Evolutionary conservation across 1,284 basidiomycete species (phyloP).

Genomic region (Fomitiporia mediterranea): DNA sequence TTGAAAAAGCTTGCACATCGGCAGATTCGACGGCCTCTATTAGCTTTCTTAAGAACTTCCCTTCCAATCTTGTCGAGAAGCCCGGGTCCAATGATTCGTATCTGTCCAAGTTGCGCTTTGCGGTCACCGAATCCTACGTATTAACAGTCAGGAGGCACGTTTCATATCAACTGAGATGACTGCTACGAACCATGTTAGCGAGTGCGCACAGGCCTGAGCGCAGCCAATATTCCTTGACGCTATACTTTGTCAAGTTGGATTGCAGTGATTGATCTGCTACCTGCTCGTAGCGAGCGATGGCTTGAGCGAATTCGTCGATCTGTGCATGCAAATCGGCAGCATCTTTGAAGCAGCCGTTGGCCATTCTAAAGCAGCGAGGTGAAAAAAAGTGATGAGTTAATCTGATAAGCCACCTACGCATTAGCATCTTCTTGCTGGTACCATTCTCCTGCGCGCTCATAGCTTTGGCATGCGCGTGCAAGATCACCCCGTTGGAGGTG

Average conservation of each 20-base stretch:
- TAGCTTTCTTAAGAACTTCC: constrained; percentile 77
- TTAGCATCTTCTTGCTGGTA: constrained; percentile 95
- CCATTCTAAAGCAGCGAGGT: constrained; percentile 59
- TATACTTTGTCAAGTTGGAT: constrained; percentile 93
- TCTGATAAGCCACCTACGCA: constrained; percentile 61
- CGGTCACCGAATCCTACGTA: constrained; percentile 78
- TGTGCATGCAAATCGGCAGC: constrained; percentile 94
- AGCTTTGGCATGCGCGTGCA: constrained; percentile 83
- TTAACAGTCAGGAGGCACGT: background rate
- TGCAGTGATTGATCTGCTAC: constrained; percentile 85
- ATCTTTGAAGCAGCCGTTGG: constrained; percentile 93
- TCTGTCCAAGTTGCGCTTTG: constrained; percentile 69
- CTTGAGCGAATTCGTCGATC: constrained; percentile 78
- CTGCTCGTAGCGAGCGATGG: constrained; percentile 86
- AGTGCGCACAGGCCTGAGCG: constrained; percentile 85
- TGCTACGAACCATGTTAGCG: constrained; percentile 71
- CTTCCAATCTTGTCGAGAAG: constrained; percentile 84
- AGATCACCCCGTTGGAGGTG: constrained; percentile 72
- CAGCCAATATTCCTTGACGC: constrained; percentile 98
- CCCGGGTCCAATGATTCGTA: constrained; percentile 77
- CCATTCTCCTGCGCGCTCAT: constrained; percentile 93
- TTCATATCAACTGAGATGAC: constrained; percentile 2
- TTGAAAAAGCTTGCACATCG: constrained; percentile 76
- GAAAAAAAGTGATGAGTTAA: constrained; percentile 1
- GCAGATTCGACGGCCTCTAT: constrained; percentile 77